A percentile compares a stretch with the other conserved stretches of the same genome.
Conservation (phyloP, 257 asterid genomes). For the Solanum rostratum region DNA sequence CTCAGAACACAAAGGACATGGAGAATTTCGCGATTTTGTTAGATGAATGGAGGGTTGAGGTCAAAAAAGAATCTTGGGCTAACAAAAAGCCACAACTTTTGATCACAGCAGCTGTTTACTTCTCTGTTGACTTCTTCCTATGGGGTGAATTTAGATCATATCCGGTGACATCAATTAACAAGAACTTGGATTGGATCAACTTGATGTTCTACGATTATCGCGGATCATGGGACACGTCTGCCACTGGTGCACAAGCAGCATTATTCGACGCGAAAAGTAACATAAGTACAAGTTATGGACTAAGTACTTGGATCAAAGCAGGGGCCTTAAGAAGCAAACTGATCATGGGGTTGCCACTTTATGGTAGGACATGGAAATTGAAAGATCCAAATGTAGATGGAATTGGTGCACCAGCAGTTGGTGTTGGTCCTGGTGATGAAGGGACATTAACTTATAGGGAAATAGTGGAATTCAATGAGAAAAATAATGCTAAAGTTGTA, state of each 20-base stretch:
- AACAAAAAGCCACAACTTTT: slow-evolving; percentile 33
- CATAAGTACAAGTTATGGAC: slow-evolving; percentile 57
- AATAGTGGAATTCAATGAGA: slow-evolving; percentile 41
- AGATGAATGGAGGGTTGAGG: slow-evolving; percentile 56
- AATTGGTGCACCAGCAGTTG: slow-evolving; percentile 63
- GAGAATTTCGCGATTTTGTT: slow-evolving; percentile 26
- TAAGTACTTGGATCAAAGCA: slow-evolving; percentile 51
- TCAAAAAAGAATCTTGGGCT: slow-evolving; percentile 23
- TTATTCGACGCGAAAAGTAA: slow-evolving; percentile 43
- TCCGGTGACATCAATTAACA: slow-evolving; percentile 39
- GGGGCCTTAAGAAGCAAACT: slow-evolving; percentile 46
- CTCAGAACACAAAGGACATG: slow-evolving; percentile 46
- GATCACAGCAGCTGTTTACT: slow-evolving; percentile 78
- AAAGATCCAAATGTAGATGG: slow-evolving; percentile 28
- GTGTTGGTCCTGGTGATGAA: slow-evolving; percentile 47
- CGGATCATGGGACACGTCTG: slow-evolving; percentile 49
- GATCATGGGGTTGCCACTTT: slow-evolving; percentile 70
- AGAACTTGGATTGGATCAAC: slow-evolving; percentile 66
- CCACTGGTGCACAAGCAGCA: slow-evolving; percentile 77
- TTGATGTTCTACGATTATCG: slow-evolving; percentile 65
- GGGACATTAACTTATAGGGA: slow-evolving; percentile 33
- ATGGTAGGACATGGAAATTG: slow-evolving; percentile 71
- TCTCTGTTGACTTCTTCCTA: slow-evolving; percentile 36
- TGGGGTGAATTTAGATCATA: slow-evolving; percentile 29
- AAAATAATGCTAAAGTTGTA: slow-evolving; percentile 34